Percentiles rank a stretch among this genome's conserved stretches.
phyloP scores from a whole-genome alignment of 1,284 basidiomycete genomes.

The Amylostereum areolatum region DNA sequence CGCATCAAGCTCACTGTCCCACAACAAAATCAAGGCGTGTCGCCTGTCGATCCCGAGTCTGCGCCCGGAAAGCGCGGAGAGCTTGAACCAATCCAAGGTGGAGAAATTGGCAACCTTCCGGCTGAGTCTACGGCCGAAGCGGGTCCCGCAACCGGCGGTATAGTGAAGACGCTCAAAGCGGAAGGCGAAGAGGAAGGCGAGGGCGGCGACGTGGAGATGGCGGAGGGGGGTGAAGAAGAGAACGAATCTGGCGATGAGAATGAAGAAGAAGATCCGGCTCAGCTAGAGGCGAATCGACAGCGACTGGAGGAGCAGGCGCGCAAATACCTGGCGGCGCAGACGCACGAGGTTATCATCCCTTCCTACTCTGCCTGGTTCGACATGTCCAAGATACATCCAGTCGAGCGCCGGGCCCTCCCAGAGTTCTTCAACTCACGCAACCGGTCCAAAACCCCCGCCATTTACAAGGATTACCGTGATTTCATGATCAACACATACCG shows the following conservation, averaged over 20 bases:
- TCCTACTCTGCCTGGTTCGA: constrained; percentile 99
- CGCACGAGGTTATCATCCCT: constrained; percentile 95
- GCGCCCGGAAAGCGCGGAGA: constrained; percentile 72
- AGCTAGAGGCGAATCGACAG: constrained; percentile 71
- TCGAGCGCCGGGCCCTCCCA: constrained; percentile 89
- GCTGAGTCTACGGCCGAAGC: constrained; percentile 33
- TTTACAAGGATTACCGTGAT: constrained; percentile 99
- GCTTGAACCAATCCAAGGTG: constrained; percentile 64
- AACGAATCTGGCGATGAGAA: constrained; percentile 66
- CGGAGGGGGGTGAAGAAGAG: constrained; percentile 63
- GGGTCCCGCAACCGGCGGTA: constrained; percentile 43
- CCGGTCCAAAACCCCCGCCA: constrained; percentile 90
- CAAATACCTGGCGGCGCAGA: constrained; percentile 94
- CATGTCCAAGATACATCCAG: constrained; percentile 88
- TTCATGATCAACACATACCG: constrained; percentile 99
- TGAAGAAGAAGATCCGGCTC: constrained; percentile 75
- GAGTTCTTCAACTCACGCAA: constrained; percentile 99
- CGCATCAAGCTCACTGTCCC: constrained; percentile 59
- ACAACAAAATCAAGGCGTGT: constrained; percentile 55
- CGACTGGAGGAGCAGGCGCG: constrained; percentile 82
- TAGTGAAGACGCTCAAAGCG: constrained; percentile 47
- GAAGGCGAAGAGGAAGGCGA: constrained; percentile 65
- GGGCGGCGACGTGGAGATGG: constrained; percentile 66
- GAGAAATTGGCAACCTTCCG: constrained; percentile 68
- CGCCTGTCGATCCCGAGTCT: constrained; percentile 68